These are phyloP conservation scores for Phenoliferia sp. DNA, from an alignment of 1,284 basidiomycete species.

Conservation along the genomic window DNA sequence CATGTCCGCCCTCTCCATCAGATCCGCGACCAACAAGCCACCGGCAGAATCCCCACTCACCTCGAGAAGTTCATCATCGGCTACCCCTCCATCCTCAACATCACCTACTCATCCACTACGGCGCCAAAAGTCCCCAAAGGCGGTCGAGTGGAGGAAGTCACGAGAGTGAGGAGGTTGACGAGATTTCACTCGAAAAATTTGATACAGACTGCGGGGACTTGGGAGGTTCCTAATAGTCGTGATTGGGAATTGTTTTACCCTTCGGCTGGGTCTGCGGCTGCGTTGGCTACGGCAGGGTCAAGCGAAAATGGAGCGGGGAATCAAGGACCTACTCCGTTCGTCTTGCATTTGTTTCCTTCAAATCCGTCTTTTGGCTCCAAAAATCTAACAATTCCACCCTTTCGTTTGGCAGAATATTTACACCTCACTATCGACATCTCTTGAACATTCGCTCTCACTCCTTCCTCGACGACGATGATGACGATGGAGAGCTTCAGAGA, in stretches of 20 bases:
- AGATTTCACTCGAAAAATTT: slow-evolving; percentile 36
- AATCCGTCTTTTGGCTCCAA: not conserved
- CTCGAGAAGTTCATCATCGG: slow-evolving; percentile 33
- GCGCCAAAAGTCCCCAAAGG: slow-evolving; percentile 10
- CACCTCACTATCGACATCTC: slow-evolving; percentile 46
- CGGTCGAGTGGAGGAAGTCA: slow-evolving; percentile 25
- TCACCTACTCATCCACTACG: slow-evolving; percentile 1
- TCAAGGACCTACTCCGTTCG: not conserved
- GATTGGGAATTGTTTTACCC: slow-evolving; percentile 34
- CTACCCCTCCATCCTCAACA: slow-evolving; percentile 29
- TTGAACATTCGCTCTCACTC: slow-evolving; percentile 45
- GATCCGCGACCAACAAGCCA: slow-evolving; percentile 32
- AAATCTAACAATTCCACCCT: too few relatives aligned
- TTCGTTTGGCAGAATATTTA: slow-evolving; percentile 25
- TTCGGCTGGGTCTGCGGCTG: slow-evolving; percentile 4
- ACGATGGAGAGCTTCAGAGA: slow-evolving; percentile 33
- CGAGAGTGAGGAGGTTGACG: slow-evolving; percentile 22
- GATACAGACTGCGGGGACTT: slow-evolving; percentile 27
- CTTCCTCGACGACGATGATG: slow-evolving; percentile 36
- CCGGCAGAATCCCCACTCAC: slow-evolving; percentile 29
- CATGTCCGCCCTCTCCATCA: slow-evolving; percentile 1
- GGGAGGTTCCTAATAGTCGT: slow-evolving; percentile 35
- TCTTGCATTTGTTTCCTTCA: not conserved
- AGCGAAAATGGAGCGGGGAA: too few relatives aligned
- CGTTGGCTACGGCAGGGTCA: not conserved